phyloP scores from a whole-genome alignment of 129 eudicot genomes.

The Mikania micrantha region DNA sequence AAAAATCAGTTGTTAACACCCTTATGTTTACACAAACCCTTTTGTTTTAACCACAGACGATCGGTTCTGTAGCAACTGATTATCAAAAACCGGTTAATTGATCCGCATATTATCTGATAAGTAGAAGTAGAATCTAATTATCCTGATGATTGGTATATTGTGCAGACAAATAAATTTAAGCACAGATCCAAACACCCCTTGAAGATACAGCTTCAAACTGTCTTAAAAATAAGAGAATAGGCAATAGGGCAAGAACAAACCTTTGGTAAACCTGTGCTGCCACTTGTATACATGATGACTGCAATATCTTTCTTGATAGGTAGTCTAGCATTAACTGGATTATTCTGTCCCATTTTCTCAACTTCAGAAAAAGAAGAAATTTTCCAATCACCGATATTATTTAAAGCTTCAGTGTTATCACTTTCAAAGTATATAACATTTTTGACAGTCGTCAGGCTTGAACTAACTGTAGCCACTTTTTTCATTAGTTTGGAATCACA shows the following conservation, averaged over 20 bases:
- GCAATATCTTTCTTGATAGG: constrained; percentile 86
- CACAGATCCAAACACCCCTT: not conserved
- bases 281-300: constrained; percentile 97
- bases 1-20: not conserved
- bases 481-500: constrained; percentile 80
- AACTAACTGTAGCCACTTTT: constrained; percentile 66
- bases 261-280: constrained; percentile 98
- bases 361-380: constrained; percentile 66
- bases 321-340: constrained; percentile 40
- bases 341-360: constrained; percentile 60
- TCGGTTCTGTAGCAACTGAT: not conserved
- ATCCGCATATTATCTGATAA: not conserved
- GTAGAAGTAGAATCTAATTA: not conserved
- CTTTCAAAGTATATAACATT: constrained; percentile 78
- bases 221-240: not conserved
- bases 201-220: not conserved
- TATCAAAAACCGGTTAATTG: not conserved
- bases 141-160: too few relatives aligned
- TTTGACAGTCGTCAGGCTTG: constrained; percentile 53
- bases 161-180: too few relatives aligned
- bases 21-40: not conserved
- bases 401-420: constrained; percentile 29
- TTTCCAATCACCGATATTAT: constrained; percentile 36
- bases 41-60: not conserved
- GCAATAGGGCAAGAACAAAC: constrained; percentile 41